Evolutionary conservation across 768 basidiomycete species (phyloP), one percentile per base, ranked within the genome.

Genomic region (Lentinula sp.): DNA sequence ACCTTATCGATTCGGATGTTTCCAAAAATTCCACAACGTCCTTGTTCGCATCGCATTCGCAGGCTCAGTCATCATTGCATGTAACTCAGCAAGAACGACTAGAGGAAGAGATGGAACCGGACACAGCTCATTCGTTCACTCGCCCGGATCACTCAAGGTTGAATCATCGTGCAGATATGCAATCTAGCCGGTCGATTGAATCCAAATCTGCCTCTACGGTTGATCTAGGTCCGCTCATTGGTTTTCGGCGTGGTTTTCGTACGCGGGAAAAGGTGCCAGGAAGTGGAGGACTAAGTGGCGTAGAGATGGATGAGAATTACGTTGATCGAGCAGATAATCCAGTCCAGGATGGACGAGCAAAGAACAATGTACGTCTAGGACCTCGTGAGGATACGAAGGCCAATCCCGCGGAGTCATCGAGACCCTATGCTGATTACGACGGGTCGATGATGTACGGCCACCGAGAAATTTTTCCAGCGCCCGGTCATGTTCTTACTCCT

Each of bases 211-310:
- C 52, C 39, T 13, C 52, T 54, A 3, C 52, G 15, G 16, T 79
- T 0, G 82, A 89, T 68, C 66, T 89, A 1, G 88, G 88, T 13
- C 88, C 88, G 5, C 71, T 90, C 32, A 72, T 90, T 0, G 88
- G 86, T 13, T 66, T 69, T 28, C 74, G 80, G 62, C 73, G 88
- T 4, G 87, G 88, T 2, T 87, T 89, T 63, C 74, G 77, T 66
- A 86, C 88, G 21, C 70, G 79, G 49, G 88, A 88, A 69, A 74
- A 76, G 65, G 73, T 80, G 2, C 81, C 81, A 6, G 75, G 74
- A 59, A 80, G 79, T 45, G 85, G 88, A 3, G 88, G 88, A 3
- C 78, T 88, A 73, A 78, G 80, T 21, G 86, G 86, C 0, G 57
- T 59, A 8, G 57, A 59, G n/a, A 59, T 59, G 57, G 57, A 59